phyloP scores from a whole-genome alignment of 2,329 filamentous ascomycete species.

The Ophiostoma ulmi region DNA sequence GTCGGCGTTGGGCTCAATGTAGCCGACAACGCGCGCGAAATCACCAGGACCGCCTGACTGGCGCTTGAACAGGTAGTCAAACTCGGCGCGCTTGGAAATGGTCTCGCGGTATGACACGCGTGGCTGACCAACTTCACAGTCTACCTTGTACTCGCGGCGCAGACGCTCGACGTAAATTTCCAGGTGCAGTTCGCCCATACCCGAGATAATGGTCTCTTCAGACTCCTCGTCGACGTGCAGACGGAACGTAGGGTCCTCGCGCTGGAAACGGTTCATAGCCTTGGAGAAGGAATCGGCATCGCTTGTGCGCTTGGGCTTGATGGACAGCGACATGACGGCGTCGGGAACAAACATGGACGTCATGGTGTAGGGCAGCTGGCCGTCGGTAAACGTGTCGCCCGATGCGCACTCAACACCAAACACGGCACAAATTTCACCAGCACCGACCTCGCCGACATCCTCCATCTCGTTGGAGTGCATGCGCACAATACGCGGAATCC shows the following conservation, averaged over 20 bases:
- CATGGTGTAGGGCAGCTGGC: conserved; percentile 88
- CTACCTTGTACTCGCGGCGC: conserved; percentile 92
- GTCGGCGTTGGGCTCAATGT: conserved; percentile 74
- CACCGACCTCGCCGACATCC: conserved; percentile 84
- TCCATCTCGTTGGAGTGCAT: conserved; percentile 99
- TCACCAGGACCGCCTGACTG: conserved; percentile 95
- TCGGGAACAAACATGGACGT: conserved; percentile 97
- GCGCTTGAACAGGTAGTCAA: conserved; percentile 91
- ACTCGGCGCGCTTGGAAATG: conserved; percentile 70
- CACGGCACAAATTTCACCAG: conserved; percentile 96
- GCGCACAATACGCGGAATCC: conserved; percentile 92
- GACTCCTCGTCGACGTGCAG: conserved; percentile 88
- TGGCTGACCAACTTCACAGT: conserved; percentile 91
- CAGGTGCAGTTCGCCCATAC: conserved; percentile 95
- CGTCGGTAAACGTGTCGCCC: conserved; percentile 96
- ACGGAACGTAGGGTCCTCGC: conserved; percentile 95
- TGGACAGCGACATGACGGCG: conserved; percentile 94
- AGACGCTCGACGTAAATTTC: conserved; percentile 98
- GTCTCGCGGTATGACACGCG: conserved; percentile 97
- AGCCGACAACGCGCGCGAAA: conserved; percentile 87
- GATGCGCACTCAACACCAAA: conserved; percentile 98
- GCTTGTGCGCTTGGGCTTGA: conserved; percentile 89
- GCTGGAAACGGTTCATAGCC: conserved; percentile 97
- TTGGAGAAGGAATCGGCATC: conserved; percentile 95
- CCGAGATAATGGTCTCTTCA: conserved; percentile 94